Evolutionary conservation across 257 asterid species (phyloP).

Genomic region (Fraxinus excelsior): DNA sequence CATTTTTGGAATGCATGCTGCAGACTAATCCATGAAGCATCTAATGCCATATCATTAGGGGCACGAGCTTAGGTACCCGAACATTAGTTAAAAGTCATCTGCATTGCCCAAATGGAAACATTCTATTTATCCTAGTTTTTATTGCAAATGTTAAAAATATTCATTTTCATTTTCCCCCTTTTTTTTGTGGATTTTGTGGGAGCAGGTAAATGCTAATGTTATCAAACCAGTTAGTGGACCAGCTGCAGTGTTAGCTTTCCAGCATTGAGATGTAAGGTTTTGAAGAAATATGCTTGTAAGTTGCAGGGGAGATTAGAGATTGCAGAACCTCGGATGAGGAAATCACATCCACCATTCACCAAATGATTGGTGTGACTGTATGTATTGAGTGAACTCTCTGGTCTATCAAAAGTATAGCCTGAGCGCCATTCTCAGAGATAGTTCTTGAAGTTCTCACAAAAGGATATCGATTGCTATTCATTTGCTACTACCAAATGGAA

Average conservation of each 20-base stretch:
- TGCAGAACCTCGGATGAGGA: not conserved
- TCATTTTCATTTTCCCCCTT: too few species aligned
- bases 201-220: slow-evolving; percentile 29
- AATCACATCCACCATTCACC: not conserved
- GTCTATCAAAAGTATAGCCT: not conserved
- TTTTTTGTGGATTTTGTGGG: not conserved
- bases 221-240: slow-evolving; percentile 28
- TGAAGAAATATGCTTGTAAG: not conserved
- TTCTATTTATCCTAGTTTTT: too few species aligned
- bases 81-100: not conserved
- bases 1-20: slow-evolving; percentile 89
- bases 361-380: not conserved
- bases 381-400: not conserved
- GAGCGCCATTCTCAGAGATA: not conserved
- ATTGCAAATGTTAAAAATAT: not conserved
- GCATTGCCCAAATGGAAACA: not conserved
- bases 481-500: not conserved
- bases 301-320: not conserved
- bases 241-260: slow-evolving; percentile 8
- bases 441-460: not conserved
- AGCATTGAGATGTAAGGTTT: not conserved
- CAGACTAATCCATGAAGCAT: slow-evolving; percentile 94
- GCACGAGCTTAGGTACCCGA: slow-evolving; percentile 32
- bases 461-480: not conserved
- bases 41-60: slow-evolving; percentile 89